These are phyloP conservation scores for Quercus cerris DNA, from an alignment of 306 rosid species.

Conservation along the genomic window DNA sequence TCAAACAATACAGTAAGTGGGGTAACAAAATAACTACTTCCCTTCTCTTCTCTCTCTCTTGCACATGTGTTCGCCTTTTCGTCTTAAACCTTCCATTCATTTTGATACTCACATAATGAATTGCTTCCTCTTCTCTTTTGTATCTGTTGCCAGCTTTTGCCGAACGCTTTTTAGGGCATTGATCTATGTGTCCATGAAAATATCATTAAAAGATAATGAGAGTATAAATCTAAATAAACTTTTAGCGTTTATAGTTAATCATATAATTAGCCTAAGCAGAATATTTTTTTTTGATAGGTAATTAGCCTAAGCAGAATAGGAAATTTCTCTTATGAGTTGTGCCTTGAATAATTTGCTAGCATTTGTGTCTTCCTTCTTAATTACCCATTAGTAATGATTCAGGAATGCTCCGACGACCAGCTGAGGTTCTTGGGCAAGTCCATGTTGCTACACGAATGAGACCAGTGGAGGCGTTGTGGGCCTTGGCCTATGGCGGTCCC, in stretches of 20 bases:
- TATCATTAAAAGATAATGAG: background rate
- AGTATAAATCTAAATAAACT: background rate
- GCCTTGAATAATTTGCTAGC: conserved; percentile 18
- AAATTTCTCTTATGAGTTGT: conserved; percentile 21
- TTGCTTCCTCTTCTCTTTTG: conserved; percentile 3
- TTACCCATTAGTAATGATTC: conserved; percentile 31
- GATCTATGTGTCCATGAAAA: background rate
- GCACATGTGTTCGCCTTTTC: no score
- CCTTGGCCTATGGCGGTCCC: conserved; percentile 93
- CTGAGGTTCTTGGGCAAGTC: conserved; percentile 98
- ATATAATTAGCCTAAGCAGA: background rate
- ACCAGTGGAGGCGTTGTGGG: conserved; percentile 90
- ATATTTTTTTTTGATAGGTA: background rate
- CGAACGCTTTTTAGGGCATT: conserved; percentile 1
- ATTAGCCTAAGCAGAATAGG: background rate
- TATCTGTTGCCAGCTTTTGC: conserved; percentile 10
- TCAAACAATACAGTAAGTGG: background rate
- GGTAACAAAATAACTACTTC: background rate
- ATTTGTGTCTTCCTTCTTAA: conserved; percentile 23
- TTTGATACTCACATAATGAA: background rate
- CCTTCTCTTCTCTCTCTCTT: background rate
- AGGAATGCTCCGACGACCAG: conserved; percentile 91
- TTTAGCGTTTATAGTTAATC: background rate
- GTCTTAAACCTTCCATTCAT: background rate
- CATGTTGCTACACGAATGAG: conserved; percentile 84